Evolutionary conservation across 2,329 filamentous ascomycete genomes (phyloP), one percentile per base, ranked within the genome.

Genomic region (Sporothrix sp.): DNA sequence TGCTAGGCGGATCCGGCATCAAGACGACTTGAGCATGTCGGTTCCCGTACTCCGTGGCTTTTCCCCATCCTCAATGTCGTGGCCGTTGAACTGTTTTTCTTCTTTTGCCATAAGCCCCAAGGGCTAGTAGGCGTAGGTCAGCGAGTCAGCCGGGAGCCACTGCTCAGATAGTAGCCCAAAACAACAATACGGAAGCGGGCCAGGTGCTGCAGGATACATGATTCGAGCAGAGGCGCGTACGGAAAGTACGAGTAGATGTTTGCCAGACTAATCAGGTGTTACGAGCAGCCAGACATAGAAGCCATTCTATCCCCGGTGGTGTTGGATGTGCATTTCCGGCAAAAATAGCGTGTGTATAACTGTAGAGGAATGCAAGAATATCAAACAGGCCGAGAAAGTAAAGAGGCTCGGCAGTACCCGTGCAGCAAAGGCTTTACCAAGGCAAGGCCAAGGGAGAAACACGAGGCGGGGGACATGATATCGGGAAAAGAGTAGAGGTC

Each of bases 301-400:
- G 30, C 30, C 18, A 16, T 18, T 33, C 42, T 44, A 44, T 18
- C 42, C 42, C 42, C 42, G 23, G 35, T 16, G 27, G 25, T 16
- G 27, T 52, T 48, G 50, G 51, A 52, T 44, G 51, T 52, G 51
- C 51, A 52, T 52, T 48, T 52, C 51, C 51, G 50, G 23, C 32
- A 20, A 20, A 11, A 6, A 16, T 7, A 28, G 16, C 10, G 20
- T 18, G 18, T 11, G 11, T 43, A 11, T n/a, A n/a, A 25, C 3
- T 30, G 21, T 7, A 14, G 32, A 23, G 20, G n/a, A 25, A 25
- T 7, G 11, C 11, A 32, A 10, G 9, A 32, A 38, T 14, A 43
- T 20, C 10, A 6, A 43, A 20, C 21, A 16, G 25, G 2, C 25
- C 8, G 20, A 25, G 13, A 39, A 38, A 27, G 37, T 18, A 36